Base-by-base conservation (phyloP, 495 filamentous ascomycete species). In the Neurospora sublineolata region DNA sequence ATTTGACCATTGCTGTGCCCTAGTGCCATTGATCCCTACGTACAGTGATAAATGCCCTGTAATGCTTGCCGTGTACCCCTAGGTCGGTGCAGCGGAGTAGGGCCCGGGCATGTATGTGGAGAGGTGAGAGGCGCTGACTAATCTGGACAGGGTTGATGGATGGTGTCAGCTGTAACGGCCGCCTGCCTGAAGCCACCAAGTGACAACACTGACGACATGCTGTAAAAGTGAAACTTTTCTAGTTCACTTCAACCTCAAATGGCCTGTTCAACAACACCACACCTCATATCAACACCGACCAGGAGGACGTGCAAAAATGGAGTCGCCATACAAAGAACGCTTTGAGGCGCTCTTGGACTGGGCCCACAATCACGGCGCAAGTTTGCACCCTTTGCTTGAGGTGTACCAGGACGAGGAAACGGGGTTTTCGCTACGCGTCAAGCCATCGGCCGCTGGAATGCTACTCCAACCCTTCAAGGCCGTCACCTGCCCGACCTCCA, bases 351-450 rank as follows among this genome's bases (percentile, higher is more conserved):
- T 82, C 27, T 23, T 73, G 20, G 64, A 58, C 23, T 85, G 84
- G 84, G 80, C 81, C 3, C 73, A 77, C 44, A 68, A 71, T 8
- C 76, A 78, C 8, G 81, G 82, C 5, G 84, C 80, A 14, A 41
- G 70, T 12, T 74, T 86, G 69, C 81, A 85, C 70, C 80, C 82
- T 7, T 73, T 79, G 0, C 72, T 84, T 36, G 82, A 86, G 69
- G 76, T 86, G 20, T 86, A 84, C 73, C 58, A 80, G 30, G 84
- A 86, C 72, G 73, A 80, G 20, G 16, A 75, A 37, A 84, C 80
- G 39, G 79, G 79, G 33, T 81, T 77, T 37, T 86, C 84, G 4
- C 78, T 86, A 11, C 81, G 84, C 64, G 81, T 84, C 46, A 80
- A 77, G 64, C 72, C 73, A 4, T 75, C 78, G 16, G 70, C 44